phyloP scores from a whole-genome alignment of 768 basidiomycete species.

The Pleurotus tuoliensis region DNA sequence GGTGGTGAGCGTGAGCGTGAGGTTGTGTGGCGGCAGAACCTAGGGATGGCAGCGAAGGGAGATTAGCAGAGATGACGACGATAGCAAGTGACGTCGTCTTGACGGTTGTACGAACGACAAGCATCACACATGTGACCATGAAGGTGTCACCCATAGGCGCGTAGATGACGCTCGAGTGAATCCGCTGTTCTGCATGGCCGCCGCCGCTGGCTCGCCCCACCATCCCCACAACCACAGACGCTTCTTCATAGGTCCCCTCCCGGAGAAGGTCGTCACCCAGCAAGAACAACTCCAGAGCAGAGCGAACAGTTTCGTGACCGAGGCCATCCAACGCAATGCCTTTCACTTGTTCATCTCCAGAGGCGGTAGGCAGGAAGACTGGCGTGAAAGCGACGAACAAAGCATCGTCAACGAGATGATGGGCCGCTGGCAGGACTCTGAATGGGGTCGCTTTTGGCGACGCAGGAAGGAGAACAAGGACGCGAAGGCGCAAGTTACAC shows the following conservation, averaged over 20 bases:
- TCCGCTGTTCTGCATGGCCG: too few relatives aligned
- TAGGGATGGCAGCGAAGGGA: too few relatives aligned
- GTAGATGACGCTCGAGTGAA: too few relatives aligned
- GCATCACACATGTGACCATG: too few relatives aligned
- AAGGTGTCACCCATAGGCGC: too few relatives aligned
- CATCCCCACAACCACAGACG: conserved; percentile 40
- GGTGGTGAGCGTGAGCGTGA: too few relatives aligned
- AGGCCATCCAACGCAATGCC: conserved; percentile 58
- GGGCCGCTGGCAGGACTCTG: conserved; percentile 58
- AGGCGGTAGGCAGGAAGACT: conserved; percentile 65
- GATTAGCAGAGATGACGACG: too few relatives aligned
- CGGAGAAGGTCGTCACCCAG: conserved; percentile 49
- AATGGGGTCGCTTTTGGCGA: conserved; percentile 53
- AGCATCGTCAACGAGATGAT: conserved; percentile 54
- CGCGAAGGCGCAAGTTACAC: conserved; percentile 20
- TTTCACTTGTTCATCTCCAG: conserved; percentile 57
- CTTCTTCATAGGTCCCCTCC: conserved; percentile 75
- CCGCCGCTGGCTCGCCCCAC: not conserved
- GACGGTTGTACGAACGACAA: too few relatives aligned
- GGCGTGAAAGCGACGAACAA: conserved; percentile 54
- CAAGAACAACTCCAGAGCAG: conserved; percentile 30
- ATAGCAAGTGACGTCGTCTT: too few relatives aligned
- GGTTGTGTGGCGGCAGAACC: too few relatives aligned
- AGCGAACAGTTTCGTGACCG: conserved; percentile 31
- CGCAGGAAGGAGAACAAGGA: conserved; percentile 30